A percentile compares a stretch with the other conserved stretches of the same genome.
Evolutionary conservation across 345 rosid genomes (phyloP).

Genomic region (Cardamine chenopodiifolia): DNA sequence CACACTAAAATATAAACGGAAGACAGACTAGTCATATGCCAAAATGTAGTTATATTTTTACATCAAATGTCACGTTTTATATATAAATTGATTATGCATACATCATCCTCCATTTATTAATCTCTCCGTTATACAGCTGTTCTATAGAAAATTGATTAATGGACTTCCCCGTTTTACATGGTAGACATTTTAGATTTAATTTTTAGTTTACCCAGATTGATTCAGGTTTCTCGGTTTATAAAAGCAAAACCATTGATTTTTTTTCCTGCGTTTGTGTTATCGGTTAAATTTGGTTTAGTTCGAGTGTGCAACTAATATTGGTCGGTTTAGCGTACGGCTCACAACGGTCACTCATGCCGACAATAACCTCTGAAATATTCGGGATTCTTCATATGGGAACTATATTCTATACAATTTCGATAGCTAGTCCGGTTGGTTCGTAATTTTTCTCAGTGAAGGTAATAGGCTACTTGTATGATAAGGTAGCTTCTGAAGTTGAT

Average conservation of each 20-base stretch:
- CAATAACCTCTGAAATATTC: slow-evolving; percentile 70
- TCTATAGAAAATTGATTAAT: not conserved
- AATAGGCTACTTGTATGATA: slow-evolving; percentile 74
- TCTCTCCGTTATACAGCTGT: slow-evolving; percentile 1
- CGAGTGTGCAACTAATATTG: slow-evolving; percentile 33
- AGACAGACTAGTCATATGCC: not conserved
- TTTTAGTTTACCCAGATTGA: not conserved
- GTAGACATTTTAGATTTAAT: slow-evolving; percentile 8
- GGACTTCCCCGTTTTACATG: slow-evolving; percentile 24
- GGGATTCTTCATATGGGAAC: slow-evolving; percentile 76
- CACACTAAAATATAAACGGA: slow-evolving; percentile 5
- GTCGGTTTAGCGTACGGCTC: slow-evolving; percentile 83
- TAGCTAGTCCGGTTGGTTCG: slow-evolving; percentile 87
- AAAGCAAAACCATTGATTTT: not conserved
- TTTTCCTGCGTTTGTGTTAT: not conserved
- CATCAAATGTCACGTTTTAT: slow-evolving; percentile 2
- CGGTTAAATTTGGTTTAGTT: not conserved
- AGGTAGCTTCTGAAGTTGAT: slow-evolving; percentile 50
- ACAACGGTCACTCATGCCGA: slow-evolving; percentile 87
- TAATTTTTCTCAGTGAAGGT: slow-evolving; percentile 84
- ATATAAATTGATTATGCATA: not conserved
- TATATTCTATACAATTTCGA: slow-evolving; percentile 73
- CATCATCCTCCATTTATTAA: not conserved
- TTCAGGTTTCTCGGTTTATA: slow-evolving; percentile 6
- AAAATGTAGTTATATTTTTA: not conserved